Evolutionary conservation across 2,329 filamentous ascomycete genomes (phyloP), one percentile per base, ranked within the genome.

Genomic region (Hansfordia pulvinata): DNA sequence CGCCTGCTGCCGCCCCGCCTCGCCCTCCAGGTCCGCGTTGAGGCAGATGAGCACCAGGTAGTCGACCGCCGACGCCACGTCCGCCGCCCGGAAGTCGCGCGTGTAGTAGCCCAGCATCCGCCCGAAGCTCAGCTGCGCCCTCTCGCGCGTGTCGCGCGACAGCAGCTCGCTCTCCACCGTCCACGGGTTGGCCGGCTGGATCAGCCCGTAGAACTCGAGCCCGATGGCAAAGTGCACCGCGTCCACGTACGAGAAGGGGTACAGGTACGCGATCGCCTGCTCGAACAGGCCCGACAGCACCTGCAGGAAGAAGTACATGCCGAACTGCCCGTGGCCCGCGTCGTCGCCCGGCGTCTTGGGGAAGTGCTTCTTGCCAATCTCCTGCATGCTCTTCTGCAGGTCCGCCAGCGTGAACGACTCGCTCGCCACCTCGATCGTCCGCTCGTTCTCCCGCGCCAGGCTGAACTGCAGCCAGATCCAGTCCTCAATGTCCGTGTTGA

Each of bases 71-170:
- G 84, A 82, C 31, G 81, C 80, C 6, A 85, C 80, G 43, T 92
- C 77, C 12, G 85, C 86, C 17, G 84, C 83, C 27, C 90, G 78
- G 69, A 98, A 98, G 52, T 94, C 86, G 28, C 80, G 73, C 4
- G 92, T 98, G 60, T 98, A 98, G 50, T 90, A 84, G 20, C 88
- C 92, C 34, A 96, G 64, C 62, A 96, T 82, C 32, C 81, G 78
- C 23, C 83, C 86, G 54, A 96, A 96, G 60, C 90, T 93, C 53
- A 98, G 77, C 49, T 94, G 85, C 5, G 85, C 67, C 35, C 72
- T 63, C 36, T 71, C 68, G 39, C 75, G 70, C 42, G 68, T 79
- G 39, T 72, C 83, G 51, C 72, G 57, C 38, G 62, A 73, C 21
- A 73, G 56, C 24, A 77, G 56, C 41, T 92, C 81, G 45, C 79